These are phyloP conservation scores for Carex kokanica DNA, from an alignment of 176 grass and related monocot genomes.

Conservation along the genomic window DNA sequence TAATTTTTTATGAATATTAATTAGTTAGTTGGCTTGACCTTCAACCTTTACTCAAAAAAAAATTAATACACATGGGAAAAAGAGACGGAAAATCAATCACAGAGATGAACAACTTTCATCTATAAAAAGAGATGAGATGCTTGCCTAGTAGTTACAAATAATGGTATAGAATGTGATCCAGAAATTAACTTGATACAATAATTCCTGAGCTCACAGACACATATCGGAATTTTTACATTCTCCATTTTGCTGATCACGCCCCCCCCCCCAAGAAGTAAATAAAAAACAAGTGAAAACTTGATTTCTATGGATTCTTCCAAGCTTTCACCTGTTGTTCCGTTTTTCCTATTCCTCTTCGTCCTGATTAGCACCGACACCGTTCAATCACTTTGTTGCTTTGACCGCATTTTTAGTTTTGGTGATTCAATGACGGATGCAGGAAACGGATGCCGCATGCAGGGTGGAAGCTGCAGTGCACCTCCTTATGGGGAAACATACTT, in stretches of 20 bases:
- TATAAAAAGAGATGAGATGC: too few relatives aligned
- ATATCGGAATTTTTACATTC: too few relatives aligned
- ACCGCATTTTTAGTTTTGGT: constrained; percentile 21
- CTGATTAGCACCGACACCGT: background rate
- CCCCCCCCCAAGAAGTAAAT: too few relatives aligned
- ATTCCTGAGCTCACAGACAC: too few relatives aligned
- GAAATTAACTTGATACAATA: too few relatives aligned
- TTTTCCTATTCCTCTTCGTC: background rate
- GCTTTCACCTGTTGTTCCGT: background rate
- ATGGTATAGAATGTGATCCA: too few relatives aligned
- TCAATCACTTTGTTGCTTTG: constrained; percentile 9
- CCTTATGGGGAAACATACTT: constrained; percentile 29
- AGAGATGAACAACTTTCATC: background rate
- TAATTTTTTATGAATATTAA: background rate
- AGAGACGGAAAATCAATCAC: background rate
- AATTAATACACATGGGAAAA: background rate
- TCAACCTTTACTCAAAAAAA: too few relatives aligned
- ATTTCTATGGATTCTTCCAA: background rate
- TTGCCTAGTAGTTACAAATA: too few relatives aligned
- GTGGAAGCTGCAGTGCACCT: background rate
- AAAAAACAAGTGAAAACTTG: background rate
- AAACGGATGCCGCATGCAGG: background rate
- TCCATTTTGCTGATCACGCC: too few relatives aligned
- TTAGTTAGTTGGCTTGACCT: too few relatives aligned
- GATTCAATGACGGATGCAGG: constrained; percentile 8